Base-by-base conservation (phyloP, 2,329 filamentous ascomycete species). In the Pseudocercospora eumusae region DNA sequence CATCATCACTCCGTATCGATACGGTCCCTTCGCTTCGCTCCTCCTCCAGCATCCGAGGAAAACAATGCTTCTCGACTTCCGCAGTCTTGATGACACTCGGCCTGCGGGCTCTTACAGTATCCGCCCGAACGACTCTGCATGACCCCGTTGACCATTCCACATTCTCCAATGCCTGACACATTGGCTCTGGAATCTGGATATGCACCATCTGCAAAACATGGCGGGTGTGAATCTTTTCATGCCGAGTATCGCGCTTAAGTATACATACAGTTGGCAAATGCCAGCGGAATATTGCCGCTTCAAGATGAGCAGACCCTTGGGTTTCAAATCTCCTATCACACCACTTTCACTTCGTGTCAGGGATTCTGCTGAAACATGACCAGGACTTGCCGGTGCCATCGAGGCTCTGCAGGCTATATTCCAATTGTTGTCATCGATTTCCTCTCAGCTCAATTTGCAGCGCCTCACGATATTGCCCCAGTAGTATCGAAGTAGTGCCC, bases 291-390 rank as follows among this genome's bases (percentile, higher is more conserved):
- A 23, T 7, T 23, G 31, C 31, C 31, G 42, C 42, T 21, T 45
- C 42, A 7, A 45, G 15, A 45, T 23, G 45, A 33, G 45, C 23
- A 50, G 18, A 13, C 13, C 11, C 45, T 23, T 50, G 10, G 44
- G 18, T 27, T 50, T n/a, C 47, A 50, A 50, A 25, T 50, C 20
- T 50, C 45, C 23, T 50, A n/a, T n/a, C 23, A 27, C 15, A 50
- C 23, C 47, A 23, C 47, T 21, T 21, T 11, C 47, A 23, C 47
- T 21, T 21, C 44, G 0, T 47, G 2, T 6, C 44, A 10, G 11
- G 47, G 23, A 50, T 25, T n/a, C 21, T 13, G 47, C 23, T 50
- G 47, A 50, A 50, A 50, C 47, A 50, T 23, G 20, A 50, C 47
- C 20, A 25, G 47, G 47, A 27, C 25, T 18, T 25, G 25, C 25